Conservation (phyloP, 768 basidiomycete species). For the Calocera viscosa region DNA sequence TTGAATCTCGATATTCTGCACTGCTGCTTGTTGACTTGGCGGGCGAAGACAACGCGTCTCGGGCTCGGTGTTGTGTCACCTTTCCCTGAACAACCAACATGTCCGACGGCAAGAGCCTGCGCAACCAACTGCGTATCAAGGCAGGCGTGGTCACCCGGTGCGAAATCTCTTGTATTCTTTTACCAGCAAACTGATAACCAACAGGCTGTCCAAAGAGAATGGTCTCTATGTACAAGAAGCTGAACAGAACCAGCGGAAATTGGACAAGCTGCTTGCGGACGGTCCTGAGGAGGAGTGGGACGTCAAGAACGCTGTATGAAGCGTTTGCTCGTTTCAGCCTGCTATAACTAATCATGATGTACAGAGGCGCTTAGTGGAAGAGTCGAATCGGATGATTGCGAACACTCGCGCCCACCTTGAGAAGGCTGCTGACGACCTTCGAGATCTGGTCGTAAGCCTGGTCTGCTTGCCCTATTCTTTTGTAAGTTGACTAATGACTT, state of each 20-base stretch:
- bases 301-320: conserved; percentile 56
- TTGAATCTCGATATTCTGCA: no score
- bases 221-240: conserved; percentile 53
- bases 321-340: conserved; percentile 13
- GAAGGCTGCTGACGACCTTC: conserved; percentile 49
- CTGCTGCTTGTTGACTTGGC: no score
- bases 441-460: conserved; percentile 54
- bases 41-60: no score
- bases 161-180: conserved; percentile 15
- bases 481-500: not conserved
- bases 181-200: not conserved
- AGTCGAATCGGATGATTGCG: conserved; percentile 68
- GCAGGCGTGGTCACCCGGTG: conserved; percentile 53
- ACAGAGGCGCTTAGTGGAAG: conserved; percentile 56
- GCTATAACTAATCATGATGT: not conserved
- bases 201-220: conserved; percentile 57
- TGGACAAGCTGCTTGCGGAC: conserved; percentile 49
- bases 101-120: conserved; percentile 2
- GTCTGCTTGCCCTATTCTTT: conserved; percentile 6
- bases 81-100: not conserved
- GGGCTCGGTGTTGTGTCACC: no score
- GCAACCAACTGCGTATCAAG: conserved; percentile 62
- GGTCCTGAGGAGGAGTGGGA: conserved; percentile 55
- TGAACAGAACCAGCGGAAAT: conserved; percentile 41
- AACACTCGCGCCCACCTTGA: conserved; percentile 53